Base-by-base conservation (phyloP, 345 rosid species). In the Fremontodendron californicum region DNA sequence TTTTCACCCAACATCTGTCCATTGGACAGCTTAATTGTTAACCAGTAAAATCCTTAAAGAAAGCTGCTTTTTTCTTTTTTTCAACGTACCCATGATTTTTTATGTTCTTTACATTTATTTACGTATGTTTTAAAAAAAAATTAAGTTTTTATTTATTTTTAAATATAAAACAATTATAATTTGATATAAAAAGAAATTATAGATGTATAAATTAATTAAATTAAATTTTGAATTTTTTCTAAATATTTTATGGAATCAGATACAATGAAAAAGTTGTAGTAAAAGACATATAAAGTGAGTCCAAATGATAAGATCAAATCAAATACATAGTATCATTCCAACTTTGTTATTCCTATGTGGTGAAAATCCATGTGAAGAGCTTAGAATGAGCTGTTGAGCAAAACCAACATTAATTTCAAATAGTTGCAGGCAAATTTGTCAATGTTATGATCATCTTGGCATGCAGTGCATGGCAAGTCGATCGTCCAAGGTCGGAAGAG, bases 351-450 rank as follows among this genome's bases (percentile, higher is more conserved):
- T 33, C 62, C 16, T 11, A 1, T 13, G 3, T 0, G 46, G 35
- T 21, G 7, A 51, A 52, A 51, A 12, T 63, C 73, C 52, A 25
- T 21, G 10, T n/a, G 57, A 55, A 42, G 73, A 51, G 77, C 29
- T 75, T 48, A 57, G 54, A 72, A 73, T 81, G 85, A 82, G 80
- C 79, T 82, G 84, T 86, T 73, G 3, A 57, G 79, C 85, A 81
- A 77, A 72, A 9, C 13, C 37, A 51, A 65, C 35, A 67, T 57
- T n/a, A n/a, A n/a, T 5, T 69, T 61, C 69, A 79, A 75, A 71
- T 3, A 58, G 66, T 75, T 43, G 61, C 64, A 70, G 46, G 79
- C 81, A 40, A 70, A 13, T 61, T 72, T 79, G 84, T 83, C 85
- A 85, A 83, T 73, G 73, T 77, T 55, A 77, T 12, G 81, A 67